A percentile compares a stretch with the other conserved stretches of the same genome.
These are phyloP conservation scores for Blastobotrys malaysiensis DNA, from an alignment of 1,139 yeast species.

Conservation along the genomic window DNA sequence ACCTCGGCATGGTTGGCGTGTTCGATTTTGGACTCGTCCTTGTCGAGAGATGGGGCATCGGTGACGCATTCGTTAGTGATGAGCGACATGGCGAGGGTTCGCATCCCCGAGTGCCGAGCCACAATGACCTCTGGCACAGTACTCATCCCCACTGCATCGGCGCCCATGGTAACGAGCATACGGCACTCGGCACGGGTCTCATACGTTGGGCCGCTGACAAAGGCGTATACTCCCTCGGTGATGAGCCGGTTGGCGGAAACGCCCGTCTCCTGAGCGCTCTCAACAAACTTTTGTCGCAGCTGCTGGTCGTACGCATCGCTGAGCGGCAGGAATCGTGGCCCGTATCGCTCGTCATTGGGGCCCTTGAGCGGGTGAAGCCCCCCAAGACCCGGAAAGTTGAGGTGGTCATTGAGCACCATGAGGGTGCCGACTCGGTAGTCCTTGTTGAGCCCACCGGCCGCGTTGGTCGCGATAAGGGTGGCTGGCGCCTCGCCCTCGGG, in stretches of 20 bases:
- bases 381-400: constrained; percentile 84
- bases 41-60: constrained; percentile 28
- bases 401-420: constrained; percentile 85
- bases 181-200: constrained; percentile 93
- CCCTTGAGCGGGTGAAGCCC: constrained; percentile 89
- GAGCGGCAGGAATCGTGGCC: constrained; percentile 82
- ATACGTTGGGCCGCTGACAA: constrained; percentile 89
- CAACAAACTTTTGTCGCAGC: constrained; percentile 46
- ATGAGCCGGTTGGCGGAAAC: constrained; percentile 54
- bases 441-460: constrained; percentile 84
- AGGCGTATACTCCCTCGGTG: constrained; percentile 83
- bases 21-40: constrained; percentile 52
- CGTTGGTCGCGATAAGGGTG: constrained; percentile 73
- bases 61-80: constrained; percentile 80
- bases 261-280: constrained; percentile 45
- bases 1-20: constrained; percentile 91
- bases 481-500: background rate
- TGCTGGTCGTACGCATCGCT: constrained; percentile 84
- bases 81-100: constrained; percentile 76
- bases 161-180: constrained; percentile 65
- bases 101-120: constrained; percentile 82
- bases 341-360: constrained; percentile 70
- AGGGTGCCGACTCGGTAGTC: constrained; percentile 74
- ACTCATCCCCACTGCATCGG: constrained; percentile 96
- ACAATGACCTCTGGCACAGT: constrained; percentile 94